phyloP scores from a whole-genome alignment of 2,329 filamentous ascomycete genomes.

The Aspergillus fumigatus region DNA sequence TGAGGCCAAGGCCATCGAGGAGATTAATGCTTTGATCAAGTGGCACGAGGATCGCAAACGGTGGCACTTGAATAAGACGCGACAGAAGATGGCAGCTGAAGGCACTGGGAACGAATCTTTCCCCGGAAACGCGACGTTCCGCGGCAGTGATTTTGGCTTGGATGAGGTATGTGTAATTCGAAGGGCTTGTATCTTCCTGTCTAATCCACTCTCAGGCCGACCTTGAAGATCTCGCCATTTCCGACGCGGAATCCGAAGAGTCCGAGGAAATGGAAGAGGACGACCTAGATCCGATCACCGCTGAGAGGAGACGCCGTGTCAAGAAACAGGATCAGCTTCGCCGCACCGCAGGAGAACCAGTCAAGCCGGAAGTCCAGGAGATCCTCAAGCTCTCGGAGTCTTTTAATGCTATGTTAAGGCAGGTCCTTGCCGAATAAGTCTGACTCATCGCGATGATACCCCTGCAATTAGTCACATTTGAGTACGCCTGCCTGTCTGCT shows the following conservation, averaged over 20 bases:
- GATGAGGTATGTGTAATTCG: constrained; percentile 56
- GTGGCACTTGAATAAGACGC: constrained; percentile 96
- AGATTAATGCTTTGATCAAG: constrained; percentile 80
- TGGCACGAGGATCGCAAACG: constrained; percentile 97
- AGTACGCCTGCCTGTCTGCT: neutral
- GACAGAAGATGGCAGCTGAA: constrained; percentile 97
- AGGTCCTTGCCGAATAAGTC: constrained; percentile 68
- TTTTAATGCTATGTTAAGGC: constrained; percentile 76
- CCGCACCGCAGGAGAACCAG: constrained; percentile 75
- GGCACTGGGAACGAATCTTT: constrained; percentile 49
- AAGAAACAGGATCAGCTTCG: constrained; percentile 76
- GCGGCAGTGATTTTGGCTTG: constrained; percentile 81
- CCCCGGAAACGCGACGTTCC: constrained; percentile 59
- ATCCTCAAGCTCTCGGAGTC: constrained; percentile 73
- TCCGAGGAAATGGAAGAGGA: constrained; percentile 66
- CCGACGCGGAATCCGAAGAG: constrained; percentile 64
- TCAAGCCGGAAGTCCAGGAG: constrained; percentile 74
- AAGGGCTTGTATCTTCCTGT: neutral
- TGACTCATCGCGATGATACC: constrained; percentile 7
- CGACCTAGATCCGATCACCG: constrained; percentile 79
- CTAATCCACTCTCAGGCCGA: constrained; percentile 51
- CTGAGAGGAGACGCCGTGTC: constrained; percentile 72
- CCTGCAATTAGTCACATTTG: neutral
- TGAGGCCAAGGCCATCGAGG: constrained; percentile 64
- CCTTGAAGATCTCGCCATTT: constrained; percentile 78